Percentiles rank a stretch among this genome's conserved stretches.
Evolutionary conservation across 371 early-diverging fungal species (phyloP).

Genomic region (Syncephalastrum monosporum): DNA sequence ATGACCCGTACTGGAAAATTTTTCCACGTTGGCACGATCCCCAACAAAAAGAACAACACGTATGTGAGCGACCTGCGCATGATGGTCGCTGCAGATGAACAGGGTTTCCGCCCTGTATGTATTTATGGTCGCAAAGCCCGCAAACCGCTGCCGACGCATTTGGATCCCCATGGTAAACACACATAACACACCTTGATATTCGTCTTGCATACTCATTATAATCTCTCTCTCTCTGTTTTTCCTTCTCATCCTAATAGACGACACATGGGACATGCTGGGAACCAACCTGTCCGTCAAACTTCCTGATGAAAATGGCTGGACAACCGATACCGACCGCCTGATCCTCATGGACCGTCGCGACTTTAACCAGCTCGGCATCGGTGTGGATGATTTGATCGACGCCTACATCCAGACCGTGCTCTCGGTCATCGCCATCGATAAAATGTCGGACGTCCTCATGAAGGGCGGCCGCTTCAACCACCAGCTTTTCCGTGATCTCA

Average conservation of each 20-base stretch:
- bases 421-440: constrained; percentile 88
- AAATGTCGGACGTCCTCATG: constrained; percentile 79
- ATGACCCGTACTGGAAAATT: constrained; percentile 77
- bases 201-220: too few relatives aligned
- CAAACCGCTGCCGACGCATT: constrained; percentile 67
- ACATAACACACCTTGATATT: too few relatives aligned
- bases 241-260: constrained; percentile 15
- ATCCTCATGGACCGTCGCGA: constrained; percentile 93
- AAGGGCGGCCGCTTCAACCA: constrained; percentile 69
- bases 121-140: constrained; percentile 87
- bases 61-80: constrained; percentile 87
- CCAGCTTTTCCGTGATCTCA: constrained; percentile 80
- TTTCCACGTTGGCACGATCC: constrained; percentile 93
- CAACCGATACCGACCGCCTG: constrained; percentile 83
- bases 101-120: constrained; percentile 86
- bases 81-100: constrained; percentile 80
- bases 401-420: constrained; percentile 92
- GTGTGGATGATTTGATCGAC: constrained; percentile 91
- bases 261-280: constrained; percentile 93
- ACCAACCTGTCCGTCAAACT: constrained; percentile 86
- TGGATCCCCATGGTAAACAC: constrained; percentile 49
- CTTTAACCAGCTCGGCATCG: constrained; percentile 88
- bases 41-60: constrained; percentile 86
- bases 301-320: constrained; percentile 72
- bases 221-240: too few relatives aligned